These are phyloP conservation scores for Gastrolobium bilobum DNA, from an alignment of 306 rosid species.

Conservation along the genomic window DNA sequence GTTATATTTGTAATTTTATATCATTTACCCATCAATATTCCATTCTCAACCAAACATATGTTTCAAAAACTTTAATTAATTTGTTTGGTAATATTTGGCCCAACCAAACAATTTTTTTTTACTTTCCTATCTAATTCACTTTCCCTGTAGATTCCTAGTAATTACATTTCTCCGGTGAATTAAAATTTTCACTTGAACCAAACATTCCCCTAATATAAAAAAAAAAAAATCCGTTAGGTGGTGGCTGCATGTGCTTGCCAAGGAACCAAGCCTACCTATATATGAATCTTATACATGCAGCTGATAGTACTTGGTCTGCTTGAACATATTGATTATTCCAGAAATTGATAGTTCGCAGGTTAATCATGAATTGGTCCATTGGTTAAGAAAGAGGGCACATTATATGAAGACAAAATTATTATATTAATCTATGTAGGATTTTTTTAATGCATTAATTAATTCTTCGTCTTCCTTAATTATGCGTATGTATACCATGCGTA, in stretches of 20 bases:
- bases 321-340: not conserved
- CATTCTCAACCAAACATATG: no score
- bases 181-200: no score
- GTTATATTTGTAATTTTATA: no score
- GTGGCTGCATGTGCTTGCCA: not conserved
- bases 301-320: not conserved
- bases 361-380: constrained; percentile 6
- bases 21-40: no score
- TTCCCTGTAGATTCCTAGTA: no score
- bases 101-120: no score
- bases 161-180: no score
- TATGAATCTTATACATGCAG: not conserved
- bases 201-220: no score
- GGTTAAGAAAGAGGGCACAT: not conserved
- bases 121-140: no score
- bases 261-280: not conserved
- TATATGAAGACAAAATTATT: not conserved
- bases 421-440: not conserved
- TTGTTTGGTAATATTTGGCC: no score
- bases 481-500: not conserved
- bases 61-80: no score
- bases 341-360: not conserved
- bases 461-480: not conserved
- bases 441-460: not conserved
- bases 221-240: not conserved